Evolutionary conservation across 768 basidiomycete genomes (phyloP), one percentile per base, ranked within the genome.

Genomic region (Panellus pusillus): DNA sequence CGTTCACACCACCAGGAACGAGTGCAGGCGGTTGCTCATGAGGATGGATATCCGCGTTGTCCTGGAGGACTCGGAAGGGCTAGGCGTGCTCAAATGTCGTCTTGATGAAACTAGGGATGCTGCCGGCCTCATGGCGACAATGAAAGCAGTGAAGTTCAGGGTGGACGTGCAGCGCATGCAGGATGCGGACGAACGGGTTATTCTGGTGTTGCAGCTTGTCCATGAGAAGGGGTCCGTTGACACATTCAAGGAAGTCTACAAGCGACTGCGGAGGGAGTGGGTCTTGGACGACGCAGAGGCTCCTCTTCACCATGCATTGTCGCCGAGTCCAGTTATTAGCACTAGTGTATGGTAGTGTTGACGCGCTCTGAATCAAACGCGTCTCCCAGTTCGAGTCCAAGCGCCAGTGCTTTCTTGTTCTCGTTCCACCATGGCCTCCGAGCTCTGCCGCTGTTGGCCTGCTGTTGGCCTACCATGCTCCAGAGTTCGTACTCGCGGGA

Each of bases 161-260:
- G 87, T 94, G 32, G 93, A 96, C 65, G 74, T 94, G 61, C 74
- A 80, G 28, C 70, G 69, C 32, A 7, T 35, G 32, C 32, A 35
- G 32, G 32, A 11, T 35, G 32, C 32, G 32, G 32, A 35, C 32
- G 32, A 35, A 11, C 32, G 14, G 3, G 32, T 35, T 35, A 14
- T 35, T 35, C 32, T 35, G 3, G 9, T 35, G 32, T 35, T 35
- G 32, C 9, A 14, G 11, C 32, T 35, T 46, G 76, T 90, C 13
- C 86, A 91, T 60, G 94, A 97, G 74, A 93, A 86, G 68, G 96
- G 96, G 4, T 87, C 93, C 15, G 74, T 83, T 39, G 90, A 91
- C 19, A 86, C 81, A 27, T 92, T 97, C 74, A 89, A 85, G 69
- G 77, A 81, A 46, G 74, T 93, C 27, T 90, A 81, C 66, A 81